Conservation (phyloP, 2,329 filamentous ascomycete species). For the Elsinoe necatrix region DNA sequence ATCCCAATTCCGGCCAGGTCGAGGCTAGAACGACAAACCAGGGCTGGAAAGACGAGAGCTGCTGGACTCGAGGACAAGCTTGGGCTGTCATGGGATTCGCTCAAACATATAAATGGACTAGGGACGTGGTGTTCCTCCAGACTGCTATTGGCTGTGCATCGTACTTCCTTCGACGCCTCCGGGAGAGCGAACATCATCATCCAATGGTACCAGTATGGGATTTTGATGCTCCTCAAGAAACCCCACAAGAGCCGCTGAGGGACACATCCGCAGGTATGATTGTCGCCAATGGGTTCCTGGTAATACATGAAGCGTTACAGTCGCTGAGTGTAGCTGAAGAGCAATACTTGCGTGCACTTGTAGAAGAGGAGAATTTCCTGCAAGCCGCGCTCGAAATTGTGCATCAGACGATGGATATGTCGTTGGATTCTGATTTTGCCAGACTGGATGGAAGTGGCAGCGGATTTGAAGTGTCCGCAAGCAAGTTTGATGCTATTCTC, state of each 20-base stretch:
- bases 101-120: constrained; percentile 42
- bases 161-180: constrained; percentile 39
- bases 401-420: not conserved
- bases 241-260: constrained; percentile 22
- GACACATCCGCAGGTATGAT: constrained; percentile 36
- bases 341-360: no score
- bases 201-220: constrained; percentile 41
- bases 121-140: constrained; percentile 34
- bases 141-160: constrained; percentile 40
- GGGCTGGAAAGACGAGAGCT: constrained; percentile 37
- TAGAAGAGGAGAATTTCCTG: constrained; percentile 18
- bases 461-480: constrained; percentile 22
- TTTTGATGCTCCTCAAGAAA: constrained; percentile 41
- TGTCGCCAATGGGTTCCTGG: constrained; percentile 35
- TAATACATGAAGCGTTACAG: constrained; percentile 28
- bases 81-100: constrained; percentile 44
- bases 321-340: not conserved
- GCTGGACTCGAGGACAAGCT: constrained; percentile 43
- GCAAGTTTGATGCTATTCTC: constrained; percentile 38
- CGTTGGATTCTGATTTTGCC: not conserved
- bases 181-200: constrained; percentile 23
- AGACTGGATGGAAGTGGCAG: not conserved
- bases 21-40: constrained; percentile 44
- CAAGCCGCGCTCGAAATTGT: not conserved
- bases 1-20: constrained; percentile 35